Evolutionary conservation across 441 rosid species (phyloP), one percentile per base, ranked within the genome.

Genomic region (Gossypium lobatum): DNA sequence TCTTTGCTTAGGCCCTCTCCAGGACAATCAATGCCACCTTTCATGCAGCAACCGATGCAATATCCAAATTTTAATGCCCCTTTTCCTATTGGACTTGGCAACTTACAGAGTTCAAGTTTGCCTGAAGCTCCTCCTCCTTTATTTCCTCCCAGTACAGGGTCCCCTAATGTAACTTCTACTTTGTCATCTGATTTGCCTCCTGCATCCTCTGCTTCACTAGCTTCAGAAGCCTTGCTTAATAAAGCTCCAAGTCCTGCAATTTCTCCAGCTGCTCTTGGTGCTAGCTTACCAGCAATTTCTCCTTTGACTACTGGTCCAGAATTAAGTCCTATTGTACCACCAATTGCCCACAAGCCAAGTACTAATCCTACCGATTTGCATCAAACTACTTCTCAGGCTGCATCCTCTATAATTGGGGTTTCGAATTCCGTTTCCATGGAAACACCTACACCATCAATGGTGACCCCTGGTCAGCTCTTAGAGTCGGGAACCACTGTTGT

Each of bases 391-490:
- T 50, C 83, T 25, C 88, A 86, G 53, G 46, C 88, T 64, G 75
- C 85, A 70, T 71, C 89, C 21, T 78, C 87, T 71, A 64, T 65
- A 76, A 59, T 77, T 59, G 85, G 84, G 57, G 62, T 77, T 54
- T 79, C 90, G 62, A 79, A 65, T 82, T 82, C 88, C 31, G 73
- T 75, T 65, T 79, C 70, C 58, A 54, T 76, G 57, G 93, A 88
- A 77, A 61, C 82, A 73, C 82, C 91, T 37, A 82, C 78, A 63
- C 90, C 88, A 71, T 74, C 88, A 50, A 66, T 94, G 75, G 76
- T 93, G 69, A 93, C 93, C 64, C 97, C 98, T 17, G 95, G 83
- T 72, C 96, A 91, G 77, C 79, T 91, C 45, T 76, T 89, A 83
- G 92, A 88, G 78, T 75, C 92, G 13, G 90, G 89, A 77, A 60